Base-by-base conservation (phyloP, 148 eudicot genomes). In the Arctostaphylos glauca region DNA sequence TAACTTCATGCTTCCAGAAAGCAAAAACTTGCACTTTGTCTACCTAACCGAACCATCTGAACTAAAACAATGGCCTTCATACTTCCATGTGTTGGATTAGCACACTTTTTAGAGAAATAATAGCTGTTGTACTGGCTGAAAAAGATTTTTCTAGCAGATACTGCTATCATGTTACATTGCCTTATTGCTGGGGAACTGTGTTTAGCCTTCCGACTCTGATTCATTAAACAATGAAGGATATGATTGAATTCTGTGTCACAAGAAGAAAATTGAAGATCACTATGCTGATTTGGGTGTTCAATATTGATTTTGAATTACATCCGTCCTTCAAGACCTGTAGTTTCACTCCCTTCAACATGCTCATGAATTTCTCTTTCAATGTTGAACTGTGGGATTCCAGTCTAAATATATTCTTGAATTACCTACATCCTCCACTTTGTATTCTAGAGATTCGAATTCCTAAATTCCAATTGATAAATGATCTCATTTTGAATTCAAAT, bases 401-500 rank as follows among this genome's bases (percentile, higher is more conserved):
- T 74, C 55, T 74, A 23, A 79, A 62, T 38, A 41, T 64, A 71
- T 62, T 15, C n/a, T 64, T 50, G 47, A 23, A 48, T 25, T 64
- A 49, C 38, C 59, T 56, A 23, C 25, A 48, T 60, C 1, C 5
- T 80, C 82, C 47, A 48, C 58, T 60, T 60, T n/a, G n/a, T 80
- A 8, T 64, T 66, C 46, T 79, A 48, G 21, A n/a, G 43, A 79
- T 79, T 43, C 44, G 70, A 78, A 80, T 54, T 59, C 74, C 46
- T 77, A 21, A 60, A 47, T 49, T 80, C 25, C 23, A 31, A 38
- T 41, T 54, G 48, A 56, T 41, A 16, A 3, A 18, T 77, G 31
- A 15, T 25, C 64, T 19, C 55, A 3, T 54, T 31, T 31, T 31
- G 38, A 31, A 31, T 31, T 31, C 38, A 31, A 31, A 31, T 31